phyloP scores from a whole-genome alignment of 108 stramenopile genomes.

The Cylindrotheca closterium region DNA sequence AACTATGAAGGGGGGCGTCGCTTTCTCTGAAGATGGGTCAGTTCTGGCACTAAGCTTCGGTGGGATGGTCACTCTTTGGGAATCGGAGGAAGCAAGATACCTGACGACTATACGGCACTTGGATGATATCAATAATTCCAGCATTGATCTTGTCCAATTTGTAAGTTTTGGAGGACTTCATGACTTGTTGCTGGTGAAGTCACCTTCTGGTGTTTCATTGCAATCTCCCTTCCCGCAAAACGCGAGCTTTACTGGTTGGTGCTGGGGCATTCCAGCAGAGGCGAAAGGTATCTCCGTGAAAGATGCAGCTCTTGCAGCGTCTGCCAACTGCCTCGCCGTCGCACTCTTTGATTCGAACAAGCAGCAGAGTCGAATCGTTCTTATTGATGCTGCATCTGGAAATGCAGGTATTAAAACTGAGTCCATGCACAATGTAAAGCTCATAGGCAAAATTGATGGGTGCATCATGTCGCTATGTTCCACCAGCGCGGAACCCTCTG shows the following conservation, averaged over 20 bases:
- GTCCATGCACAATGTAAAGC: neutral
- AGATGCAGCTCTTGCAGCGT: constrained; percentile 8
- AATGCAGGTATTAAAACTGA: neutral
- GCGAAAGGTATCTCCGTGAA: constrained; percentile 11
- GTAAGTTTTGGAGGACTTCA: constrained; percentile 42
- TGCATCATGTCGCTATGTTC: constrained; percentile 14
- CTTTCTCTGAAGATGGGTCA: constrained; percentile 75
- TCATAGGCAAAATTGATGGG: constrained; percentile 9
- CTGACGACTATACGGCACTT: constrained; percentile 54
- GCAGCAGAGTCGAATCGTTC: constrained; percentile 21
- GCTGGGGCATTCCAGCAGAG: constrained; percentile 46
- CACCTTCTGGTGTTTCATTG: constrained; percentile 39
- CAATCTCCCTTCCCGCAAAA: constrained; percentile 50
- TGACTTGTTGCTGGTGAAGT: constrained; percentile 55
- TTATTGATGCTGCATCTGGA: constrained; percentile 31
- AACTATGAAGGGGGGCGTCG: constrained; percentile 30
- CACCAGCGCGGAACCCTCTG: neutral
- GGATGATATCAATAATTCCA: constrained; percentile 7
- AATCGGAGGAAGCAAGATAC: constrained; percentile 57
- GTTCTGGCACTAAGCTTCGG: constrained; percentile 73
- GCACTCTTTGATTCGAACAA: constrained; percentile 12
- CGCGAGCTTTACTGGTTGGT: constrained; percentile 23
- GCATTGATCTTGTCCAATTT: constrained; percentile 33
- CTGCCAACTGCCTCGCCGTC: constrained; percentile 20
- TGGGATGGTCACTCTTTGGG: constrained; percentile 69